phyloP scores from a whole-genome alignment of 352 stramenopile species.

The Plasmopara viticola region DNA sequence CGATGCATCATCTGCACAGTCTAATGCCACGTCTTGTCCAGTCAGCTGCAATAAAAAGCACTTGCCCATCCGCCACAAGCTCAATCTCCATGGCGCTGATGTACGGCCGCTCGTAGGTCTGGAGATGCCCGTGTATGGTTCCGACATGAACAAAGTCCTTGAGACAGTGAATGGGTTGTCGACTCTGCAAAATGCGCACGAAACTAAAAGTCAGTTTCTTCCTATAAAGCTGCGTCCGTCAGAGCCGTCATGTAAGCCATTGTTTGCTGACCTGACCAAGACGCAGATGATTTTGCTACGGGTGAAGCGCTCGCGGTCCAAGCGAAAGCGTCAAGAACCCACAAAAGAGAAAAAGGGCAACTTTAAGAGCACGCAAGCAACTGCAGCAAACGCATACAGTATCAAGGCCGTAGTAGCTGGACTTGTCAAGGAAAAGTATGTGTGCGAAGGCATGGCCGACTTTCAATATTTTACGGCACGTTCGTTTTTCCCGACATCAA shows the following conservation, averaged over 20 bases:
- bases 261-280: constrained; percentile 77
- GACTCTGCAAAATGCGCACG: constrained; percentile 57
- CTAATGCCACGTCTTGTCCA: not conserved
- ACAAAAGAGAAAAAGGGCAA: constrained; percentile 14
- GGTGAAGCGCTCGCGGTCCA: constrained; percentile 34
- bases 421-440: constrained; percentile 69
- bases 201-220: constrained; percentile 70
- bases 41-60: too few relatives aligned
- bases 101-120: constrained; percentile 51
- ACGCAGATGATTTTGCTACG: constrained; percentile 69
- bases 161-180: constrained; percentile 52
- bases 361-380: not conserved
- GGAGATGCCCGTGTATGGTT: constrained; percentile 61
- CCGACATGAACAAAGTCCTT: constrained; percentile 39
- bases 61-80: constrained; percentile 12
- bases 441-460: constrained; percentile 82
- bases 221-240: constrained; percentile 64
- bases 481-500: constrained; percentile 41
- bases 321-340: constrained; percentile 16
- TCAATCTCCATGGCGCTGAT: constrained; percentile 28
- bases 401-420: constrained; percentile 47
- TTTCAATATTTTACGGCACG: constrained; percentile 77
- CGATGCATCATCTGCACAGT: constrained; percentile 5
- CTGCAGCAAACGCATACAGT: too few relatives aligned
- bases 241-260: constrained; percentile 76